Base-by-base conservation (phyloP, 2,329 filamentous ascomycete genomes). In the Aspergillus bombycis region DNA sequence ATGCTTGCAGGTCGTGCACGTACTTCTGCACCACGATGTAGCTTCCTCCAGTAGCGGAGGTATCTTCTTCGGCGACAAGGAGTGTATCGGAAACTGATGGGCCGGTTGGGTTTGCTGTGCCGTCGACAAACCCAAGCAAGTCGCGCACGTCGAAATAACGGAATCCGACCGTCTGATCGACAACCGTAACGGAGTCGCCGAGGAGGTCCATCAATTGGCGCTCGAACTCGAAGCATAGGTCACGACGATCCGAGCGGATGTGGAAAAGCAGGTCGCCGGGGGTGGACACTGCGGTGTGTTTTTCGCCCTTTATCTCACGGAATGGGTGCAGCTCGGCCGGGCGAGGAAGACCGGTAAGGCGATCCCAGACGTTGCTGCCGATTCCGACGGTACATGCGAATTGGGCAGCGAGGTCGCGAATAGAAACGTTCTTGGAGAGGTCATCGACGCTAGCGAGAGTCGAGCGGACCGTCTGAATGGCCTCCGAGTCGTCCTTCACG, bases 1-100 rank as follows among this genome's bases (percentile, higher is more conserved):
- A 88, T 0, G 67, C 74, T 12, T 74, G 74, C 43, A 88, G 69
- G 66, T 87, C 75, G 69, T 87, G 85, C 11, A 86, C 67, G 67
- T 88, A 88, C 67, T 88, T 88, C 67, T 88, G 86, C 0, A 87
- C 79, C 0, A 88, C 85, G 34, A 88, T 75, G 63, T 88, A 88
- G 71, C 85, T 87, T 1, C 85, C 86, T 1, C 84, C 84, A 1
- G 70, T 70, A 1, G 72, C 62, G 2, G 72, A 59, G n/a, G 82
- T 74, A 34, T 83, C 80, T 50, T 82, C 71, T 73, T 46, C 76
- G 21, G 65, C 75, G 11, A 86, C 72, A 1, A 87, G 71, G 2
- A 84, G 78, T 0, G 84, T 74, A 1, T 75, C 74, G 0, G 75
- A 69, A 0, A 86, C 78, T 1, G 75, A 80, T 0, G 76, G 69